Evolutionary conservation across 441 rosid species (phyloP), one percentile per base, ranked within the genome.

Genomic region (Euphorbia celastroides): DNA sequence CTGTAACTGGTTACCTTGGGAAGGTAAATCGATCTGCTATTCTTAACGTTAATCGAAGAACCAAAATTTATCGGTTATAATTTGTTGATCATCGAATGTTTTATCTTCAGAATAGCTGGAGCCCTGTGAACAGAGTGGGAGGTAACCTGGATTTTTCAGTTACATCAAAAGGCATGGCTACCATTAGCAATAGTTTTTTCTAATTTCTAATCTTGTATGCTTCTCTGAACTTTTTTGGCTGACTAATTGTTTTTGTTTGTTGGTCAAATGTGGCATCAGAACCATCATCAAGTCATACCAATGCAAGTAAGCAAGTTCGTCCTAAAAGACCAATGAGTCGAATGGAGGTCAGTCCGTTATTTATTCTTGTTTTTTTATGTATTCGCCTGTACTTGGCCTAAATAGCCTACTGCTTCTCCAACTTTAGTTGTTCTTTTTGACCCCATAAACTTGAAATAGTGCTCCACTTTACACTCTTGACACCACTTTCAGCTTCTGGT

Each of bases 261-360:
- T 23, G 25, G 5, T 68, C 70, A 25, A 30, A 65, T 64, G 67
- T 71, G 30, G 60, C 61, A 73, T 71, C 83, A 83, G 96, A 76
- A 70, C 75, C 83, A 67, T 83, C 80, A 16, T 55, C 80, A 34
- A 78, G 87, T 80, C 82, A 84, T 76, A 80, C 83, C 70, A 86
- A 87, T 57, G 86, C 93, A 58, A 79, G 83, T 46, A 69, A 83
- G 66, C 84, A 86, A 88, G 88, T 88, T 65, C 91, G 86, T 64
- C 72, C 84, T 28, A 92, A 81, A 82, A 82, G 94, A 74, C 96
- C 96, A 17, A 92, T 87, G 96, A 95, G 98, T 76, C 88, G 89
- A 62, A 94, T 77, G 34, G 96, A 92, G 92, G 98, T 92, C 70
- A 76, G 85, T 80, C 25, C 68, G 32, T 13, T 69, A 41, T 32